Conservation (phyloP, 2,329 filamentous ascomycete species). For the Pezicula radicicola region DNA sequence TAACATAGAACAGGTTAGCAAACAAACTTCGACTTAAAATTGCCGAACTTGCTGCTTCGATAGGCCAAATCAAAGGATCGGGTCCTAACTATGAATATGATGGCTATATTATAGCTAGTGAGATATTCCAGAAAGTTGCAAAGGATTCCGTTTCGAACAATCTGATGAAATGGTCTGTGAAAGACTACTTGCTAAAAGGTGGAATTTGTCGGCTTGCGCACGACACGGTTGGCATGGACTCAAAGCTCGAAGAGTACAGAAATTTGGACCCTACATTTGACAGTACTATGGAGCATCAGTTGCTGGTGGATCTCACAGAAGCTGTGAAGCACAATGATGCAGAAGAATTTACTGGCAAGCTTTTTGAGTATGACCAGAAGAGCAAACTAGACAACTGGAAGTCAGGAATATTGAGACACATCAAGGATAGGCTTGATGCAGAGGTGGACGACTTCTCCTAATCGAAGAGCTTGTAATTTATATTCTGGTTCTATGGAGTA, state of each 20-base stretch:
- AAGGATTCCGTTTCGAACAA: constrained; percentile 79
- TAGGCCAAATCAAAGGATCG: constrained; percentile 57
- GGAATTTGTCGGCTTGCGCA: constrained; percentile 82
- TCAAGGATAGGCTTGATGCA: constrained; percentile 82
- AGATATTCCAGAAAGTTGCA: constrained; percentile 81
- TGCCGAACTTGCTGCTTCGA: constrained; percentile 79
- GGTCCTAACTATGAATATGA: constrained; percentile 50
- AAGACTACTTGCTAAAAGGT: constrained; percentile 93
- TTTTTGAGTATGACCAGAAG: constrained; percentile 88
- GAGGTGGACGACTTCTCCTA: constrained; percentile 66
- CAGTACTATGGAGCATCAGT: constrained; percentile 74
- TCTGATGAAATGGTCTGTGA: constrained; percentile 89
- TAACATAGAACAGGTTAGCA: constrained; percentile 57
- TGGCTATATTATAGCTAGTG: constrained; percentile 75
- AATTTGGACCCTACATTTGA: constrained; percentile 77
- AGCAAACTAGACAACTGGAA: constrained; percentile 98
- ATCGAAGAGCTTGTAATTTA: constrained; percentile 10
- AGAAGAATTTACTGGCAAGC: constrained; percentile 79
- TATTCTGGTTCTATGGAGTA: neutral
- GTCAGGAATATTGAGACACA: constrained; percentile 75
- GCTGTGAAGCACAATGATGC: constrained; percentile 76
- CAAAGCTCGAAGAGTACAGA: constrained; percentile 79
- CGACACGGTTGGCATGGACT: constrained; percentile 73
- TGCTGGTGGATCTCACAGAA: constrained; percentile 73
- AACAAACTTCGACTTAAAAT: constrained; percentile 95